Conservation (phyloP, 2,329 filamentous ascomycete genomes). For the Penicillium hesseltinei region DNA sequence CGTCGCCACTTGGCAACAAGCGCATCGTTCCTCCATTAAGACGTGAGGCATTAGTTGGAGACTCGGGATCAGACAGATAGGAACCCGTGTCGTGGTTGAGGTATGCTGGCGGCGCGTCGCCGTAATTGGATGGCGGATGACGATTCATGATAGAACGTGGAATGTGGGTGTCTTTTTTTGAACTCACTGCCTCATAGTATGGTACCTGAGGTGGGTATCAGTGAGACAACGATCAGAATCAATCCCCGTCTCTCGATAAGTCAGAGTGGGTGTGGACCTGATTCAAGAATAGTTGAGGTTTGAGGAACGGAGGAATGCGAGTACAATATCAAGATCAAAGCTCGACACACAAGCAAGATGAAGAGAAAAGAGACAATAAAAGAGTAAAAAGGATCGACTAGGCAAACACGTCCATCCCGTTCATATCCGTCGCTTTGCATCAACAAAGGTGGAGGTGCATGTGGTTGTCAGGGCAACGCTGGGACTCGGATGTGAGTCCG, state of each 20-base stretch:
- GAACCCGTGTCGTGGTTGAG: constrained; percentile 31
- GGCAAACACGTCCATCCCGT: constrained; percentile 13
- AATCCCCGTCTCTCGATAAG: neutral
- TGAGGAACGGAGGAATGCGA: constrained; percentile 18
- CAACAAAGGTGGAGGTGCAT: constrained; percentile 25
- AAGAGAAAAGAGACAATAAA: constrained; percentile 5
- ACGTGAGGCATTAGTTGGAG: constrained; percentile 24
- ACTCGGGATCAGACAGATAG: constrained; percentile 32
- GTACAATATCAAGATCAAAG: neutral
- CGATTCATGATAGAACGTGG: constrained; percentile 26
- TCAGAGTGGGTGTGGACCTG: constrained; percentile 3
- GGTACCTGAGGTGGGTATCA: neutral
- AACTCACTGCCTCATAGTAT: constrained; percentile 22
- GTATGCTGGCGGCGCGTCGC: constrained; percentile 47
- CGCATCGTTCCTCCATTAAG: constrained; percentile 46
- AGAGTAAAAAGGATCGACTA: neutral
- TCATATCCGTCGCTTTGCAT: constrained; percentile 16
- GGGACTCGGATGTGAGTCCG: neutral
- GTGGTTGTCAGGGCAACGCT: constrained; percentile 22
- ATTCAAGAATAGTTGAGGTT: constrained; percentile 4
- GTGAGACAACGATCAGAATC: constrained; percentile 3
- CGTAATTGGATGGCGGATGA: constrained; percentile 36
- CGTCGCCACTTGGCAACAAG: constrained; percentile 41
- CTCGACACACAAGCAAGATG: constrained; percentile 3
- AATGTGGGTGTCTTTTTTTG: constrained; percentile 13